Evolutionary conservation across 148 eudicot genomes (phyloP).

Genomic region (Dysphania ambrosioides): DNA sequence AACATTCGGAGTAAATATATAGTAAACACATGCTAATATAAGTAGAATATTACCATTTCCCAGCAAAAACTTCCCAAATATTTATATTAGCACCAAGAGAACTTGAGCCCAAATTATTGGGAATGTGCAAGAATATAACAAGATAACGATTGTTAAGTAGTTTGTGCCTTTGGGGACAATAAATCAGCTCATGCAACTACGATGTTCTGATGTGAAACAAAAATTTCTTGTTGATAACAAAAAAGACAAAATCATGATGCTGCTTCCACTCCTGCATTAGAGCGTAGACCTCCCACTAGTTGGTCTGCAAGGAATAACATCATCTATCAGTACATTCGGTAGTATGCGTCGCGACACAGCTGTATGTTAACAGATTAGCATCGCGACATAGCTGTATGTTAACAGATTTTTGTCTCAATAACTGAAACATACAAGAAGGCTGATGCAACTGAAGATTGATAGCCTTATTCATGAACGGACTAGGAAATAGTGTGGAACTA

Average conservation of each 20-base stretch:
- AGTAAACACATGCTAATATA: too few relatives aligned
- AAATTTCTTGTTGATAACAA: background rate
- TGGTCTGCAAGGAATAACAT: slow-evolving; percentile 36
- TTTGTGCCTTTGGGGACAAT: too few relatives aligned
- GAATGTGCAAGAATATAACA: too few relatives aligned
- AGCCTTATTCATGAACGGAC: background rate
- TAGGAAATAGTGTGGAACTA: background rate
- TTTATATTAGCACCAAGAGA: too few relatives aligned
- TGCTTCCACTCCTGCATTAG: slow-evolving; percentile 18
- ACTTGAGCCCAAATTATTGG: too few relatives aligned
- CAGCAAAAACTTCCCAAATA: too few relatives aligned
- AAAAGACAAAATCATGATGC: slow-evolving; percentile 1
- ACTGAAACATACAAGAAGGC: too few relatives aligned
- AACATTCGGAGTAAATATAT: too few relatives aligned
- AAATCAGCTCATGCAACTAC: background rate
- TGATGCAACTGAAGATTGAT: background rate
- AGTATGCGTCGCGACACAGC: background rate
- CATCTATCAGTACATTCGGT: background rate
- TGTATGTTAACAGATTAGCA: background rate
- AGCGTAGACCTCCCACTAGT: slow-evolving; percentile 50
- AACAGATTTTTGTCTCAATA: too few relatives aligned
- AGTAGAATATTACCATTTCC: too few relatives aligned
- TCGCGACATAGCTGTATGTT: background rate
- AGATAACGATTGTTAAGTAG: too few relatives aligned
- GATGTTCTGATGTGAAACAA: background rate